Conservation (phyloP, 192 early-diverging fungal genomes). For the Endogone sp. region DNA sequence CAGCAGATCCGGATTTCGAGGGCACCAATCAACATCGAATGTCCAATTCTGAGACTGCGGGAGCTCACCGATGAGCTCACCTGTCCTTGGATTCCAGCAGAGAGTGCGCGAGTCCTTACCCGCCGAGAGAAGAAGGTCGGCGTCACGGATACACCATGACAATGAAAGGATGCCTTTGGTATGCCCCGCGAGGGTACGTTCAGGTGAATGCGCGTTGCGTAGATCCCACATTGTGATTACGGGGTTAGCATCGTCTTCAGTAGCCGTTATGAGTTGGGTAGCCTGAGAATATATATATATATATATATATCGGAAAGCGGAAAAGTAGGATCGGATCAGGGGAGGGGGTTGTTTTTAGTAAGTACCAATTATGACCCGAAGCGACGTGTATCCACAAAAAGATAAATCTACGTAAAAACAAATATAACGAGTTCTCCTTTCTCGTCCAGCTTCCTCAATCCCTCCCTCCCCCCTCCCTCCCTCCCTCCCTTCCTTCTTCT, state of each 20-base stretch:
- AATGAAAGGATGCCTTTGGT: slow-evolving; percentile 87
- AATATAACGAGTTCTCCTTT: too few species aligned
- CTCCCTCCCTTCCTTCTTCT: too few species aligned
- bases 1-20: slow-evolving; percentile 88
- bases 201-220: slow-evolving; percentile 90
- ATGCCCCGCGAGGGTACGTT: slow-evolving; percentile 81
- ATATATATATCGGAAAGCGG: too few species aligned
- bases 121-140: slow-evolving; percentile 86
- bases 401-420: too few species aligned
- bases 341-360: not conserved
- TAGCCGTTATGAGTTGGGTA: slow-evolving; percentile 92
- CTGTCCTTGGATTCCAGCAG: slow-evolving; percentile 86
- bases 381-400: too few species aligned
- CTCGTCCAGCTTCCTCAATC: too few species aligned
- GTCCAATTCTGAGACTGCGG: slow-evolving; percentile 87
- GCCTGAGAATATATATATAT: too few species aligned
- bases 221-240: slow-evolving; percentile 93
- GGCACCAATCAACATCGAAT: slow-evolving; percentile 96
- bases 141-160: slow-evolving; percentile 94
- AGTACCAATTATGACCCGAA: slow-evolving; percentile 1
- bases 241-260: slow-evolving; percentile 89
- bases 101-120: slow-evolving; percentile 95
- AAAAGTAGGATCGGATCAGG: too few species aligned
- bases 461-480: too few species aligned
- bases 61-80: slow-evolving; percentile 87